Evolutionary conservation across 2,329 filamentous ascomycete genomes (phyloP).

Genomic region (Colletotrichum shisoi): DNA sequence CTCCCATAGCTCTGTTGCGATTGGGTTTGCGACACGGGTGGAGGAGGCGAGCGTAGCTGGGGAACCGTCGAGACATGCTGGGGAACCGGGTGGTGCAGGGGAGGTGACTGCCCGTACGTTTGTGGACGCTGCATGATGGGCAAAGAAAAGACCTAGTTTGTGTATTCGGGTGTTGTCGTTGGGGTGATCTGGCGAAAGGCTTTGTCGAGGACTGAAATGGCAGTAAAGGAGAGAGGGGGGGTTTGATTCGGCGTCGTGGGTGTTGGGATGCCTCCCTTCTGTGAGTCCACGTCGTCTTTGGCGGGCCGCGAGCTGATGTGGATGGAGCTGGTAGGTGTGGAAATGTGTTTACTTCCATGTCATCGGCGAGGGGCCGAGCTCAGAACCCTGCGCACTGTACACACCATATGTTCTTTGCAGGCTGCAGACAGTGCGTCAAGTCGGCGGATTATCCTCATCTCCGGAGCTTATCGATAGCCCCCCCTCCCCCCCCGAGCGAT

Average conservation of each 20-base stretch:
- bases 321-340: conserved; percentile 40
- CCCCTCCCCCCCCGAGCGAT: background rate
- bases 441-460: conserved; percentile 1
- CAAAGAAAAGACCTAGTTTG: conserved; percentile 21
- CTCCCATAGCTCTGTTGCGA: conserved; percentile 72
- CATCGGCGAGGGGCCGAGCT: conserved; percentile 19
- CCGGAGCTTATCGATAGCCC: conserved; percentile 33
- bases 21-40: conserved; percentile 75
- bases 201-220: background rate
- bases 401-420: accelerated
- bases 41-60: conserved; percentile 92
- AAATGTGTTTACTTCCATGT: conserved; percentile 45
- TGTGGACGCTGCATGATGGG: conserved; percentile 81
- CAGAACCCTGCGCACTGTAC: background rate
- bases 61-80: conserved; percentile 98
- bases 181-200: background rate
- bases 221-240: background rate
- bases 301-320: conserved; percentile 31
- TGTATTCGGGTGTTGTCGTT: conserved; percentile 25
- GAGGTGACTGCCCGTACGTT: conserved; percentile 85
- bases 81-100: conserved; percentile 94
- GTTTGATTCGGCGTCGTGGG: conserved; percentile 2
- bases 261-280: conserved; percentile 34
- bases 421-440: background rate
- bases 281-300: conserved; percentile 31